Conservation (phyloP, 768 basidiomycete genomes). For the Tulasnella sp. region DNA sequence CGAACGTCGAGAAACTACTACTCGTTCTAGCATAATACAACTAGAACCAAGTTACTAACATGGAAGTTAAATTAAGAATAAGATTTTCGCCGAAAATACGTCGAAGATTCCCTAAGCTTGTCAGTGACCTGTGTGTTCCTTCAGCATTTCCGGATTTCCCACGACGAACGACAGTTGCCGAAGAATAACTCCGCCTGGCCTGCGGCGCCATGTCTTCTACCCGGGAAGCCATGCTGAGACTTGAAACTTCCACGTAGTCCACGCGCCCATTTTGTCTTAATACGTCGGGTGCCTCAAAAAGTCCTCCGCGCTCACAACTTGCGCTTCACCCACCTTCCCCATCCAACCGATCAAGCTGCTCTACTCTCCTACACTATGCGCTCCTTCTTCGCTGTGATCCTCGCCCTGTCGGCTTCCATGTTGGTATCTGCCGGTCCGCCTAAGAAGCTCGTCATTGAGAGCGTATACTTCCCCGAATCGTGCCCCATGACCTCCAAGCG, state of each 20-base stretch:
- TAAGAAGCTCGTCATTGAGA: slow-evolving; percentile 25
- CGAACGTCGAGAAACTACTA: too few relatives aligned
- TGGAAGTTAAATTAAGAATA: too few relatives aligned
- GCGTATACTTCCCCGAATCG: slow-evolving; percentile 13
- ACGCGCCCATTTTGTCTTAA: not conserved
- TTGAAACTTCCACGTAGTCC: not conserved
- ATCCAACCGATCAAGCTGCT: not conserved
- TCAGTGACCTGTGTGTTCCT: not conserved
- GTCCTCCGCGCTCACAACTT: not conserved
- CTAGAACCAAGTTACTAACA: too few relatives aligned
- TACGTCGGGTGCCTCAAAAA: not conserved
- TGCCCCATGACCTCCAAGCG: slow-evolving; percentile 33
- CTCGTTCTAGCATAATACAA: too few relatives aligned
- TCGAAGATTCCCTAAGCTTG: not conserved
- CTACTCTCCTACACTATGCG: not conserved
- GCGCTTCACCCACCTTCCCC: not conserved
- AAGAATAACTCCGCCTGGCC: not conserved
- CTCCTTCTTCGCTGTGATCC: slow-evolving; percentile 7
- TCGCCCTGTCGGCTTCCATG: slow-evolving; percentile 6
- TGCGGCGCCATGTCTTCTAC: not conserved
- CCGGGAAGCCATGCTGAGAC: not conserved
- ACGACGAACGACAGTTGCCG: not conserved
- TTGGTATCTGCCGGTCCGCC: slow-evolving; percentile 13
- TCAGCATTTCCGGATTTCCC: slow-evolving; percentile 2
- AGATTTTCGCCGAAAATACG: not conserved